phyloP scores from a whole-genome alignment of 768 basidiomycete genomes.

The Ramaria rubella region DNA sequence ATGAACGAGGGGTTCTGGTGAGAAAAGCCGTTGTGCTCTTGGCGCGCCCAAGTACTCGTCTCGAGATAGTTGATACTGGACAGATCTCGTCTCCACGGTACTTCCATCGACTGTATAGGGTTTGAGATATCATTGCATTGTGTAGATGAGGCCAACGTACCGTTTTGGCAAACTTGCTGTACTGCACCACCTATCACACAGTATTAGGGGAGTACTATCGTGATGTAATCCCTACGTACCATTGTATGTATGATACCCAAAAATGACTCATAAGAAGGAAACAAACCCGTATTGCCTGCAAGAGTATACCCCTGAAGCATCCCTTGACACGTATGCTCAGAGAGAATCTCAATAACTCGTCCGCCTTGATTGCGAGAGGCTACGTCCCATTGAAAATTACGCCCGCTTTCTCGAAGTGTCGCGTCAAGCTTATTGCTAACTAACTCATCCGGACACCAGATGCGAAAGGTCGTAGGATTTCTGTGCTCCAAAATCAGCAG shows the following conservation, averaged over 20 bases:
- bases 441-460: constrained; percentile 88
- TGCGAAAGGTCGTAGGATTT: constrained; percentile 74
- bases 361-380: constrained; percentile 64
- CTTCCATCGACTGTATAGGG: constrained; percentile 48
- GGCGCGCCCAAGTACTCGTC: constrained; percentile 80
- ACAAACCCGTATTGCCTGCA: constrained; percentile 77
- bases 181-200: constrained; percentile 54
- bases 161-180: constrained; percentile 85
- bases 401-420: constrained; percentile 56
- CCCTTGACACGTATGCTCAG: constrained; percentile 83
- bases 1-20: constrained; percentile 87
- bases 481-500: constrained; percentile 25
- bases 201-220: not conserved
- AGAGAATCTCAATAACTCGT: constrained; percentile 82
- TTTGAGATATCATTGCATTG: not conserved
- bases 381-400: constrained; percentile 85
- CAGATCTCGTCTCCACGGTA: constrained; percentile 62
- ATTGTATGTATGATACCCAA: constrained; percentile 84
- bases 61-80: constrained; percentile 82
- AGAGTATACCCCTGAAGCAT: constrained; percentile 92
- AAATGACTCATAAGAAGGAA: constrained; percentile 91
- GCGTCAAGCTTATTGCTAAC: constrained; percentile 85
- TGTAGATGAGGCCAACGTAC: constrained; percentile 23
- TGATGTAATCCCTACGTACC: constrained; percentile 28
- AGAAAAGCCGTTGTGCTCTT: constrained; percentile 86